Evolutionary conservation across 805 yeast species (phyloP), one percentile per base, ranked within the genome.

Genomic region (Nakazawaea pomicola): DNA sequence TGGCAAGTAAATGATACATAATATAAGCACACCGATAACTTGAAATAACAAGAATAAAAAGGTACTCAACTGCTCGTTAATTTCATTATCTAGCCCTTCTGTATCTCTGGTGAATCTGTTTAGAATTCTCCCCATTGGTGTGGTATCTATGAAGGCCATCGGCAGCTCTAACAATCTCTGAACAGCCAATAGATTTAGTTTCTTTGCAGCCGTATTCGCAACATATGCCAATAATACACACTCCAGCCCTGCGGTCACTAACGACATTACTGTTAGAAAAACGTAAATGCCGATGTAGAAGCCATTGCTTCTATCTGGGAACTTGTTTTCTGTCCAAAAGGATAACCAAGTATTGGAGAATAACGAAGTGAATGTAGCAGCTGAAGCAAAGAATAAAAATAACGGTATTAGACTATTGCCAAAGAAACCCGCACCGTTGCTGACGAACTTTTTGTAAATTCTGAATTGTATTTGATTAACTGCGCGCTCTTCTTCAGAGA

Each of bases 41-140:
- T n/a, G 82, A 74, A 49, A 67, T 72, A n/a, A 76, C 58, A 20
- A 72, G 39, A 4, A 81, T 76, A 49, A 68, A 76, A 34, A 79
- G 60, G 79, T 60, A 49, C 91, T 70, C 32, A 83, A 49, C 52
- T 81, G 84, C 54, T 83, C 89, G 42, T 77, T 73, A 43, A 87
- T 62, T 59, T 83, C 91, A 56, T 84, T 86, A 54, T 88, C 95
- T 57, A 86, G 63, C 4, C 79, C 79, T 57, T 88, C 95, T 0
- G 93, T 83, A 58, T 88, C 96, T 50, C 86, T 86, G 3, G 95
- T 86, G 58, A 87, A 88, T 50, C 95, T 68, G 60, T 86, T 88
- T 56, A 89, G 65, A 44, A 88, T 80, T 49, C 96, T 71, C 2
- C 96, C 96, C 68, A 85, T 72, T 14, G 96, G 96, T 0, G 95